These are phyloP conservation scores for Lentinula detonsa DNA, from an alignment of 768 basidiomycete species.

Conservation along the genomic window DNA sequence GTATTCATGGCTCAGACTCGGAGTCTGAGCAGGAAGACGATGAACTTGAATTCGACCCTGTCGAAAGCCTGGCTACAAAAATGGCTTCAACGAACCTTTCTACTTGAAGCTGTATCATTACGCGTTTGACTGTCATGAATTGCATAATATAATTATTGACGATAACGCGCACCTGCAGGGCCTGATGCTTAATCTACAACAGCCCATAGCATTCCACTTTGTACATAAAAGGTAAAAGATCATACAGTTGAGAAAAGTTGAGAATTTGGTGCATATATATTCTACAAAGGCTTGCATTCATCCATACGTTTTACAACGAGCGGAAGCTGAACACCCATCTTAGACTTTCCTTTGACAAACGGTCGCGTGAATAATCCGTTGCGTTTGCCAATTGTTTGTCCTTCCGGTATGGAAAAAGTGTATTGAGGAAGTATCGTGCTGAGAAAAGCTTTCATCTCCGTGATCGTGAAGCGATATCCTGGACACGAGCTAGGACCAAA, in stretches of 20 bases:
- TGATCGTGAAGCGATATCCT: slow-evolving; percentile 40
- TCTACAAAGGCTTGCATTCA: not conserved
- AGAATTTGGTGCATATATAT: not conserved
- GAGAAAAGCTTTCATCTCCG: slow-evolving; percentile 47
- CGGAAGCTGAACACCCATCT: slow-evolving; percentile 35
- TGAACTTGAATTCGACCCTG: slow-evolving; percentile 13
- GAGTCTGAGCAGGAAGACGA: slow-evolving; percentile 19
- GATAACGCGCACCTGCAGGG: not conserved
- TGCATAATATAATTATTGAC: not conserved
- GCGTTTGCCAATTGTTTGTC: slow-evolving; percentile 35
- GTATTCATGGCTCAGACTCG: slow-evolving; percentile 11
- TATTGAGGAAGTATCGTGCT: slow-evolving; percentile 38
- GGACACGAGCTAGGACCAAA: slow-evolving; percentile 45
- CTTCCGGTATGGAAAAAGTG: slow-evolving; percentile 35
- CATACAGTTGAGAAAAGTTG: no score
- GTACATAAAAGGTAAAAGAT: not conserved
- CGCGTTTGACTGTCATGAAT: not conserved
- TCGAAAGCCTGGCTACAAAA: slow-evolving; percentile 23
- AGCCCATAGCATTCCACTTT: not conserved
- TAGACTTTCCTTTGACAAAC: slow-evolving; percentile 34
- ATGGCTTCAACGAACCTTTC: slow-evolving; percentile 17
- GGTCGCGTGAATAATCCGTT: slow-evolving; percentile 47
- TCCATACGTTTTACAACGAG: slow-evolving; percentile 19
- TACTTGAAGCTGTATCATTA: not conserved
- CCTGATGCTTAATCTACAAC: not conserved